Conservation (phyloP, 768 basidiomycete species). For the Trametes elegans region DNA sequence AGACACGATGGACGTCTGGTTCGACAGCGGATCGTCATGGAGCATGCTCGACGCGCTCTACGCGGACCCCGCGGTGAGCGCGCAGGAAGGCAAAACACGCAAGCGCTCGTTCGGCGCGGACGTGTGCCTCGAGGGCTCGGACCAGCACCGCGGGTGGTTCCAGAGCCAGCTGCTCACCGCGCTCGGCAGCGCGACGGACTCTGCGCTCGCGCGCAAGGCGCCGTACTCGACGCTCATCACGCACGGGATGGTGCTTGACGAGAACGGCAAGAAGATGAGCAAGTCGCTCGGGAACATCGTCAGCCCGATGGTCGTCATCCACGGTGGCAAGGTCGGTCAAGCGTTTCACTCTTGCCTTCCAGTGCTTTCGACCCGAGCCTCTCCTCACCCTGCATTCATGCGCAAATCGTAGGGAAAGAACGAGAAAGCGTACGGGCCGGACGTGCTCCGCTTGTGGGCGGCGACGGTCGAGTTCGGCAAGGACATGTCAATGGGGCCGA, state of each 20-base stretch:
- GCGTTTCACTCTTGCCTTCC: conserved; percentile 19
- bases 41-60: conserved; percentile 57
- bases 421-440: conserved; percentile 77
- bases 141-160: conserved; percentile 99
- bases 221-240: conserved; percentile 86
- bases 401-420: conserved; percentile 50
- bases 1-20: conserved; percentile 99
- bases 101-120: conserved; percentile 58
- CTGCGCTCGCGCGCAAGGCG: conserved; percentile 29
- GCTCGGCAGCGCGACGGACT: conserved; percentile 46
- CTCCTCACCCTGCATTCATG: background rate
- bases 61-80: conserved; percentile 24
- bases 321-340: conserved; percentile 63
- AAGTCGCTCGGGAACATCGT: conserved; percentile 93
- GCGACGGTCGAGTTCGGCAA: conserved; percentile 88
- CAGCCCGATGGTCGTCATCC: conserved; percentile 76
- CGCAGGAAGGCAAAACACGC: conserved; percentile 15
- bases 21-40: conserved; percentile 96
- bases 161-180: conserved; percentile 91
- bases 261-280: conserved; percentile 93
- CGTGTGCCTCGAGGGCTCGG: conserved; percentile 91
- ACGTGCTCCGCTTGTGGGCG: conserved; percentile 87
- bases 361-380: too few species aligned
- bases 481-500: conserved; percentile 84
- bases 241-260: conserved; percentile 95